Base-by-base conservation (phyloP, 176 grass and related monocot genomes). In the Zoysia pacifica region DNA sequence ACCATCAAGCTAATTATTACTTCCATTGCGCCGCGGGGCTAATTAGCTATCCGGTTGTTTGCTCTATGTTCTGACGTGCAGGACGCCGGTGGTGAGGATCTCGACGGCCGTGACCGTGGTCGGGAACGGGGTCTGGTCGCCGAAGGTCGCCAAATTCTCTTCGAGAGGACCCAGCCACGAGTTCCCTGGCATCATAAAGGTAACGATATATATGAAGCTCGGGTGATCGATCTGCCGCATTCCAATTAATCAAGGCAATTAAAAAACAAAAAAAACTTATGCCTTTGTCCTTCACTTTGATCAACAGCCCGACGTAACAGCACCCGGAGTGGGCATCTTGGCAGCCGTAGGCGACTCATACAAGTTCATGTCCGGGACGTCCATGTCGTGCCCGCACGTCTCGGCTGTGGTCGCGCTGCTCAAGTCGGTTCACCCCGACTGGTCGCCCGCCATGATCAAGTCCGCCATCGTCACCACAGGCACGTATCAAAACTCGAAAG, bases 391-490 rank as follows among this genome's bases (percentile, higher is more conserved):
- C 13, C 85, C 85, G 0, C 89, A 91, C 8, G 73, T 85, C 1
- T 85, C 90, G 0, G 90, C 78, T 2, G 20, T 91, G 1, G 86
- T 4, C 1, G 70, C 56, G 0, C 39, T 91, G 11, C 68, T 91
- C 39, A 85, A 85, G 40, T 73, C 73, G 0, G 14, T 76, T 7
- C 90, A 88, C 41, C 86, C 69, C 0, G 19, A 85, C 2, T 91
- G 82, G 90, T 88, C 79, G 0, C 86, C 90, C 9, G 79, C 90
- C 13, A 81, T 84, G 20, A 79, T 91, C 44, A 91, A 88, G 16
- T 88, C 86, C 0, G 74, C 86, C 7, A 72, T 91, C 3, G 0
- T 91, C 7, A 86, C 86, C 9, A 85, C 89, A 39, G 74, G 81
- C 44, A 43, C 1, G 19, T 14, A 38, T 60, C 3, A 11, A 51